Evolutionary conservation across 495 filamentous ascomycete species (phyloP).

Genomic region (Clavariopsis aquatica): DNA sequence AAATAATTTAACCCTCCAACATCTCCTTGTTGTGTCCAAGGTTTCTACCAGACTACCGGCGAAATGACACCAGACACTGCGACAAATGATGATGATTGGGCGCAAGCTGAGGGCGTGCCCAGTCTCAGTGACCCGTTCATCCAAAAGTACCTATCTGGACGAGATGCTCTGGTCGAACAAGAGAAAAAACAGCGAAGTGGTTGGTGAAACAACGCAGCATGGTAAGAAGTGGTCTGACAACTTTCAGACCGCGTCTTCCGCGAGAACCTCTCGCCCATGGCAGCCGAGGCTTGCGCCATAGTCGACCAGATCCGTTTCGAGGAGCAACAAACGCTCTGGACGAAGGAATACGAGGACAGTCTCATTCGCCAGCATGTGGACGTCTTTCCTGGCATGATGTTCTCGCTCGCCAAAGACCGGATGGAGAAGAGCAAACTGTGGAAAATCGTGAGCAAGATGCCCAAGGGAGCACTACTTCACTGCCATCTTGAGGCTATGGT

Average conservation of each 20-base stretch:
- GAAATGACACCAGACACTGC: constrained; percentile 19
- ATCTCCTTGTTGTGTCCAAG: not conserved
- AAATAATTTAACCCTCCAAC: not conserved
- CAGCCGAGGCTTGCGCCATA: constrained; percentile 72
- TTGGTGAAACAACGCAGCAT: constrained; percentile 46
- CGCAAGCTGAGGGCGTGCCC: constrained; percentile 55
- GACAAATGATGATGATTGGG: constrained; percentile 56
- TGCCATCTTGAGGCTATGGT: constrained; percentile 89
- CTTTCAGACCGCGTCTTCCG: constrained; percentile 62
- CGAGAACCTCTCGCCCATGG: constrained; percentile 70
- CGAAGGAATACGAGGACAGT: constrained; percentile 64
- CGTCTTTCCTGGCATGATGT: constrained; percentile 86
- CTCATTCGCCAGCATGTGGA: constrained; percentile 58
- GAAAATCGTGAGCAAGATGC: constrained; percentile 81
- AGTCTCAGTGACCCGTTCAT: constrained; percentile 67
- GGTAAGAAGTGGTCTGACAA: constrained; percentile 22
- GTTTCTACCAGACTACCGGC: not conserved
- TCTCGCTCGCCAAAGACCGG: constrained; percentile 70
- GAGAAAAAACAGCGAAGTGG: constrained; percentile 83
- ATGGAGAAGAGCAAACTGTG: constrained; percentile 84
- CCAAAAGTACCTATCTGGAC: constrained; percentile 72
- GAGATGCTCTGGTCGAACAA: constrained; percentile 73
- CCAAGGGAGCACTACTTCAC: constrained; percentile 87
- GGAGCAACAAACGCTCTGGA: constrained; percentile 74
- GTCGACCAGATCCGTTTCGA: constrained; percentile 74